phyloP scores from a whole-genome alignment of 345 rosid species.

The Noccaea caerulescens region DNA sequence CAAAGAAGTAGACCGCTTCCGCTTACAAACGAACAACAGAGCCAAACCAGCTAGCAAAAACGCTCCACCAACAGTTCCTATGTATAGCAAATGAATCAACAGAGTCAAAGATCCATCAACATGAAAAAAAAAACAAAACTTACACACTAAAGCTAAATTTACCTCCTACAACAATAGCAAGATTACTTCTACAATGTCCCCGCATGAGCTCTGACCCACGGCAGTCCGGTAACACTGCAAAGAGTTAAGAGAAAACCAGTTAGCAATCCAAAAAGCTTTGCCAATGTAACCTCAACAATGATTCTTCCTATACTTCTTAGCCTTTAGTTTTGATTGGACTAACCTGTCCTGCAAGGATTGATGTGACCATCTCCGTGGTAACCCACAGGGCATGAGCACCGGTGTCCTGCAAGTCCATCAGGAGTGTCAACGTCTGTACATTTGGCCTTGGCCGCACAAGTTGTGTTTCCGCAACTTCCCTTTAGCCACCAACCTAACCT shows the following conservation, averaged over 20 bases:
- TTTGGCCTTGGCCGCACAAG: slow-evolving; percentile 48
- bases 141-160: slow-evolving; percentile 16
- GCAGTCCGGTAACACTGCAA: slow-evolving; percentile 48
- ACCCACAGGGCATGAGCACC: slow-evolving; percentile 63
- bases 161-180: slow-evolving; percentile 77
- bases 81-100: slow-evolving; percentile 10
- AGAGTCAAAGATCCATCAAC: slow-evolving; percentile 22
- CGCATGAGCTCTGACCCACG: slow-evolving; percentile 46
- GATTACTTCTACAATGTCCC: slow-evolving; percentile 51
- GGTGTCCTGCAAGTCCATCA: slow-evolving; percentile 40
- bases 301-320: neutral
- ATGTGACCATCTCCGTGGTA: slow-evolving; percentile 65
- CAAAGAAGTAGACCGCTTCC: slow-evolving; percentile 48
- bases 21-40: slow-evolving; percentile 51
- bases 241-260: slow-evolving; percentile 17
- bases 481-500: slow-evolving; percentile 79
- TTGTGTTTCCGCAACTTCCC: slow-evolving; percentile 34
- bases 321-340: slow-evolving; percentile 45
- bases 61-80: slow-evolving; percentile 72
- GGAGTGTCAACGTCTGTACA: slow-evolving; percentile 23
- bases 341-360: slow-evolving; percentile 67
- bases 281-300: neutral
- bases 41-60: slow-evolving; percentile 50
- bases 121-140: slow-evolving; percentile 7
- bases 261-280: slow-evolving; percentile 11